Evolutionary conservation across 257 asterid species (phyloP).

Genomic region (Catharanthus roseus): DNA sequence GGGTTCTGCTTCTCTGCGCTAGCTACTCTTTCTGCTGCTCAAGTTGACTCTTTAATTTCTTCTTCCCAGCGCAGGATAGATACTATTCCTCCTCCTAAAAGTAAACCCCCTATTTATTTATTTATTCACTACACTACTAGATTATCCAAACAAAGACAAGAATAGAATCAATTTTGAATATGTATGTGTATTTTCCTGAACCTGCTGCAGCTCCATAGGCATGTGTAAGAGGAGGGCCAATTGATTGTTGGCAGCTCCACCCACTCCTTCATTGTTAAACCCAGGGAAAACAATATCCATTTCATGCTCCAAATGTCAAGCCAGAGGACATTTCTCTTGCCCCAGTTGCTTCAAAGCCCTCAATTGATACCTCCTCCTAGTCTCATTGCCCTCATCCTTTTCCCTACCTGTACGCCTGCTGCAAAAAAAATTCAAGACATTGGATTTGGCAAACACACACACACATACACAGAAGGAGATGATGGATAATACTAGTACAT

Average conservation of each 20-base stretch:
- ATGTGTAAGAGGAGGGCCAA: conserved; percentile 55
- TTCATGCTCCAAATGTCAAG: conserved; percentile 1
- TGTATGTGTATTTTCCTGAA: not conserved
- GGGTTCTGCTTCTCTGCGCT: conserved; percentile 63
- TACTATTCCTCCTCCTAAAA: no score
- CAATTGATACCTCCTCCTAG: no score
- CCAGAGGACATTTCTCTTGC: conserved; percentile 12
- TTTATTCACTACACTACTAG: no score
- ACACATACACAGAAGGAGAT: no score
- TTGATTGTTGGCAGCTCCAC: not conserved
- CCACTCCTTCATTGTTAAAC: not conserved
- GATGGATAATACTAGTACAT: no score
- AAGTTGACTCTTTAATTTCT: conserved; percentile 68
- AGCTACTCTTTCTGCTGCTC: conserved; percentile 81
- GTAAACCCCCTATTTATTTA: no score
- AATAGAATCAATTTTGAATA: no score
- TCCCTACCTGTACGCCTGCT: no score
- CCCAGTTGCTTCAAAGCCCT: conserved; percentile 4
- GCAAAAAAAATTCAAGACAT: no score
- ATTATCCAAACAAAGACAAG: no score
- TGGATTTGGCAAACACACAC: not conserved
- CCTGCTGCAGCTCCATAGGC: conserved; percentile 62
- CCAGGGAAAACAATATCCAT: not conserved
- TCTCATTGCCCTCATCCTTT: no score
- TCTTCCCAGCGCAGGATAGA: conserved; percentile 91